Percentiles rank a stretch among this genome's conserved stretches.
phyloP scores from a whole-genome alignment of 2,329 filamentous ascomycete genomes.

The Rutstroemia sp. region DNA sequence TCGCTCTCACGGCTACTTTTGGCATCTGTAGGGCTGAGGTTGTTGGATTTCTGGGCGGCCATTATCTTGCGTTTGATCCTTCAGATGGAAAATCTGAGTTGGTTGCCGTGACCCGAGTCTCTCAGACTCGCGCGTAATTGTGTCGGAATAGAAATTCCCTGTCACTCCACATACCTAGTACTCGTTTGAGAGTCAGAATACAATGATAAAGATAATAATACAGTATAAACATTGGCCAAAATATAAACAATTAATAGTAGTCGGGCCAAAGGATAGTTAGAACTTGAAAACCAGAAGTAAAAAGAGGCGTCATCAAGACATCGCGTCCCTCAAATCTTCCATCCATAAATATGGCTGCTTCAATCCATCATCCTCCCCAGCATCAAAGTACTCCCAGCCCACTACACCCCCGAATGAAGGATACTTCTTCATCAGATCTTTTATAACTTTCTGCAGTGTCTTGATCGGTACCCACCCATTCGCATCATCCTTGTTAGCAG shows the following conservation, averaged over 20 bases:
- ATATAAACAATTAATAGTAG: not conserved
- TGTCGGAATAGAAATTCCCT: too few relatives aligned
- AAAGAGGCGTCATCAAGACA: not conserved
- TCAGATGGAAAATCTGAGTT: too few relatives aligned
- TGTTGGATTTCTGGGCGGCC: too few relatives aligned
- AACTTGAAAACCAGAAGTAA: not conserved
- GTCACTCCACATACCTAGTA: too few relatives aligned
- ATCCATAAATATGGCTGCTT: conserved; percentile 25
- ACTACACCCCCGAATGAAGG: conserved; percentile 18
- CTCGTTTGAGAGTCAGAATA: too few relatives aligned
- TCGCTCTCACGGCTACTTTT: too few relatives aligned
- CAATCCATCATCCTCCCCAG: conserved; percentile 45
- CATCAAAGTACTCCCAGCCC: conserved; percentile 50
- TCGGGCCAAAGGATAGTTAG: not conserved
- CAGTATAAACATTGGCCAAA: too few relatives aligned
- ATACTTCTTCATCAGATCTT: conserved; percentile 7
- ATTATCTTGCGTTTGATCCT: too few relatives aligned
- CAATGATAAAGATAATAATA: too few relatives aligned
- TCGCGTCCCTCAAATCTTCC: conserved; percentile 4
- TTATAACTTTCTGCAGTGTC: conserved; percentile 31
- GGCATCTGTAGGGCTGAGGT: too few relatives aligned
- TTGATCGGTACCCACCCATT: conserved; percentile 7
- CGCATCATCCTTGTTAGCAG: conserved; percentile 7
- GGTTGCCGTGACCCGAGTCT: too few relatives aligned
- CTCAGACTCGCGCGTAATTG: too few relatives aligned